phyloP scores from a whole-genome alignment of 2,329 filamentous ascomycete species.

The Anthostomella pinea region DNA sequence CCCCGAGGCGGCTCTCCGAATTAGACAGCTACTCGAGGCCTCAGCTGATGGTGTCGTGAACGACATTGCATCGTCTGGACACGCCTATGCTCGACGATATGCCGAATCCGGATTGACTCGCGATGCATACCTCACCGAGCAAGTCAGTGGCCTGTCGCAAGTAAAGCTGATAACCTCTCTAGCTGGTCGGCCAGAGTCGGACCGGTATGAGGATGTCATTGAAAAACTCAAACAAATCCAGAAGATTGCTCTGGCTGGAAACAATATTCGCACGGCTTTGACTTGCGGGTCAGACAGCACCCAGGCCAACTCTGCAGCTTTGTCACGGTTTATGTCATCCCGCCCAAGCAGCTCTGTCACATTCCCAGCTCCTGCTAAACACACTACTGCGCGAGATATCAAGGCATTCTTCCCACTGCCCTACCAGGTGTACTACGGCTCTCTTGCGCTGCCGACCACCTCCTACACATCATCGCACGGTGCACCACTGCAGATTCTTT shows the following conservation, averaged over 20 bases:
- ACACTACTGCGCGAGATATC: slow-evolving; percentile 44
- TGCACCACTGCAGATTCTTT: slow-evolving; percentile 81
- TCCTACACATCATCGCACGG: slow-evolving; percentile 75
- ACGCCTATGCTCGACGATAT: slow-evolving; percentile 79
- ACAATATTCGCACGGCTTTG: slow-evolving; percentile 72
- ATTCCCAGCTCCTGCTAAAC: slow-evolving; percentile 34
- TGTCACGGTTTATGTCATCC: slow-evolving; percentile 67
- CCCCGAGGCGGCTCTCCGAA: slow-evolving; percentile 74
- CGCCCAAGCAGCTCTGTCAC: slow-evolving; percentile 47
- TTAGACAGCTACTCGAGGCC: slow-evolving; percentile 81
- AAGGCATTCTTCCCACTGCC: slow-evolving; percentile 92
- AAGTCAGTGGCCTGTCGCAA: slow-evolving; percentile 87
- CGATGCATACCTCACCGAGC: slow-evolving; percentile 71
- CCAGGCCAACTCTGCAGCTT: slow-evolving; percentile 63
- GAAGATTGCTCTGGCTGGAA: slow-evolving; percentile 67
- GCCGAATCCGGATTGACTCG: slow-evolving; percentile 77
- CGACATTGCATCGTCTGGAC: slow-evolving; percentile 84
- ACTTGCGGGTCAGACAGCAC: slow-evolving; percentile 80
- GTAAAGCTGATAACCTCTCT: slow-evolving; percentile 79
- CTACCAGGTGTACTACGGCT: slow-evolving; percentile 96
- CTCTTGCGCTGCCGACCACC: slow-evolving; percentile 75
- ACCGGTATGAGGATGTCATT: slow-evolving; percentile 72
- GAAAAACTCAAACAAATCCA: slow-evolving; percentile 84
- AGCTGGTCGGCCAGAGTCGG: slow-evolving; percentile 66
- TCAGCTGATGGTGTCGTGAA: slow-evolving; percentile 89